A percentile compares a stretch with the other conserved stretches of the same genome.
phyloP scores from a whole-genome alignment of 2,329 filamentous ascomycete species.

The Penicillium freii region DNA sequence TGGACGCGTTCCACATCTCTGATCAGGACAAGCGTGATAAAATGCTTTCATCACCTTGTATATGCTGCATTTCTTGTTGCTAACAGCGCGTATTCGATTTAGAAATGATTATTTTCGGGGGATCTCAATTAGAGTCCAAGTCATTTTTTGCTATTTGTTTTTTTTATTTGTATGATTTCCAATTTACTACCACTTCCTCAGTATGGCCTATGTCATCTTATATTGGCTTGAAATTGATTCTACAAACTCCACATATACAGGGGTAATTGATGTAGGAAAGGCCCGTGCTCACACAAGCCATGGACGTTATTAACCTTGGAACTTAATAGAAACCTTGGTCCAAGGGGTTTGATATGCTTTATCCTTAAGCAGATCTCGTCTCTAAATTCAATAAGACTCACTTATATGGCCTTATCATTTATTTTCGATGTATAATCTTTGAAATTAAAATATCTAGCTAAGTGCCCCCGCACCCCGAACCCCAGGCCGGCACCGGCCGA shows the following conservation, averaged over 20 bases:
- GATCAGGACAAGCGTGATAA: constrained; percentile 9
- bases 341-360: background rate
- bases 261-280: background rate
- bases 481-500: background rate
- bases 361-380: background rate
- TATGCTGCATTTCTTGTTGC: background rate
- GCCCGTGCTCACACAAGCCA: background rate
- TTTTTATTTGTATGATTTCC: background rate
- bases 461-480: background rate
- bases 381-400: too few relatives aligned
- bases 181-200: background rate
- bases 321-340: background rate
- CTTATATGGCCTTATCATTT: too few relatives aligned
- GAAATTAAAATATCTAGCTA: background rate
- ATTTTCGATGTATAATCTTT: too few relatives aligned
- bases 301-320: background rate
- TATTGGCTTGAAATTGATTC: background rate
- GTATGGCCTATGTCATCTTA: background rate
- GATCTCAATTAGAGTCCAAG: background rate
- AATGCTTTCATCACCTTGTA: background rate
- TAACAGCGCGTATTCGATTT: background rate
- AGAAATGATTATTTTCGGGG: background rate
- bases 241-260: too few relatives aligned
- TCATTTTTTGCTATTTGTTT: background rate
- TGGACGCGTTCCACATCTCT: constrained; percentile 70